Percentiles rank a stretch among this genome's conserved stretches.
phyloP scores from a whole-genome alignment of 2,329 filamentous ascomycete species.

The Sporothrix euskadiensis region DNA sequence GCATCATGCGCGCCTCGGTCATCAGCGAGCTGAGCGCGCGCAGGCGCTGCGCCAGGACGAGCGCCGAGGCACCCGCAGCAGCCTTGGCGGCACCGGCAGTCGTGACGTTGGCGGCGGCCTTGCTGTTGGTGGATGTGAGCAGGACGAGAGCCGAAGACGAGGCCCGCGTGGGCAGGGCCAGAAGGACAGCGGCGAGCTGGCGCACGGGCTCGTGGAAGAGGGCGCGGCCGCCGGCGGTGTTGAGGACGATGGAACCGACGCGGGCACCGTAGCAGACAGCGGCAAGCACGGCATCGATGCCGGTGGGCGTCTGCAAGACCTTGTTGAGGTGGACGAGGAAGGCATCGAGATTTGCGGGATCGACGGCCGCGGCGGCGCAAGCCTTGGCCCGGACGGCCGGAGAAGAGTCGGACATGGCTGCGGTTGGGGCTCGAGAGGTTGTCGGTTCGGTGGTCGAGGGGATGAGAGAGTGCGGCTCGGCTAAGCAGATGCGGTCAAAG shows the following conservation, averaged over 20 bases:
- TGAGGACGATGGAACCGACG: constrained; percentile 53
- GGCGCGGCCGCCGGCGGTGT: constrained; percentile 56
- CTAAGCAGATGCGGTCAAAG: background rate
- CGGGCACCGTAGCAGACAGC: constrained; percentile 68
- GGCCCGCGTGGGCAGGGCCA: constrained; percentile 53
- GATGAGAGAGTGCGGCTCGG: background rate
- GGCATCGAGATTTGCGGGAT: constrained; percentile 49
- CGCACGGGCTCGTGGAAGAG: constrained; percentile 53
- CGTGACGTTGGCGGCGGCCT: background rate
- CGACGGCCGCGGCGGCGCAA: constrained; percentile 29
- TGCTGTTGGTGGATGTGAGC: constrained; percentile 34
- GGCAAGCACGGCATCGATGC: constrained; percentile 69
- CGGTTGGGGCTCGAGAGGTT: background rate
- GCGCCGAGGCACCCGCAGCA: constrained; percentile 45
- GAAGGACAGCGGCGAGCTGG: constrained; percentile 54
- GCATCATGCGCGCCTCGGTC: constrained; percentile 69
- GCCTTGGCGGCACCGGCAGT: constrained; percentile 32
- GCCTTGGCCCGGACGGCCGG: constrained; percentile 27
- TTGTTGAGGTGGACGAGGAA: constrained; percentile 60
- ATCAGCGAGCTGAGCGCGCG: constrained; percentile 65
- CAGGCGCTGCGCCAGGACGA: constrained; percentile 55
- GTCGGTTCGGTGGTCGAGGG: background rate
- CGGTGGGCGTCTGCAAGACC: constrained; percentile 66
- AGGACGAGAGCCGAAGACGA: constrained; percentile 42
- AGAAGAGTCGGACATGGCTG: constrained; percentile 33